A percentile compares a stretch with the other conserved stretches of the same genome.
These are phyloP conservation scores for Asterochloris erici DNA, from an alignment of 139 green algal species.

Conservation along the genomic window DNA sequence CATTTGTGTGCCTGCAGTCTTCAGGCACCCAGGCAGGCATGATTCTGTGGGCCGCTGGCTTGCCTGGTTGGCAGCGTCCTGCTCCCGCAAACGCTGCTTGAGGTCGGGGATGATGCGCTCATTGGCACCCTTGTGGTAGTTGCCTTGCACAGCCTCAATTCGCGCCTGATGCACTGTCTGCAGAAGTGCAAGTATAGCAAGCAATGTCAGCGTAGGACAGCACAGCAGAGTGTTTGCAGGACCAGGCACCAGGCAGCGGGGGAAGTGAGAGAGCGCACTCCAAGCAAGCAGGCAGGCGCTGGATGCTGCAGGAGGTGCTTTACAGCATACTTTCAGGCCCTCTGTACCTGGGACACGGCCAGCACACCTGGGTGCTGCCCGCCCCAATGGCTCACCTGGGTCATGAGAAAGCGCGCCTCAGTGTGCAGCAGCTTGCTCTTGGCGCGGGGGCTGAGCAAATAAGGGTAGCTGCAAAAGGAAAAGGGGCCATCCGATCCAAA, in stretches of 20 bases:
- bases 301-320: no score
- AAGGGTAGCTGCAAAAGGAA: constrained; percentile 90
- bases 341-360: no score
- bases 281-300: neutral
- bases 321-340: no score
- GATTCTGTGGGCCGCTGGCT: neutral
- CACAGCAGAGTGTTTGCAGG: no score
- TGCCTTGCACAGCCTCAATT: constrained; percentile 68
- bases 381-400: constrained; percentile 26
- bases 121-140: constrained; percentile 25
- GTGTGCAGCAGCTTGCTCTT: constrained; percentile 88
- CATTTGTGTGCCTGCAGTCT: no score
- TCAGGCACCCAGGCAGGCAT: neutral
- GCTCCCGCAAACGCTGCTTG: constrained; percentile 32
- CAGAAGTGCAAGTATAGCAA: neutral
- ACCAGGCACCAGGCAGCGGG: no score
- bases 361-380: neutral
- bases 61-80: constrained; percentile 8
- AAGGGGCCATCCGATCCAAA: constrained; percentile 69
- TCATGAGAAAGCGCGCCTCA: constrained; percentile 64
- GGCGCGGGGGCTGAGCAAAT: constrained; percentile 82
- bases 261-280: neutral
- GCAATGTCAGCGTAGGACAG: no score
- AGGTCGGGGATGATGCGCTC: constrained; percentile 51
- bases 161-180: constrained; percentile 41